These are phyloP conservation scores for Hirsutella minnesotensis DNA, from an alignment of 2,329 filamentous ascomycete species.

Conservation along the genomic window DNA sequence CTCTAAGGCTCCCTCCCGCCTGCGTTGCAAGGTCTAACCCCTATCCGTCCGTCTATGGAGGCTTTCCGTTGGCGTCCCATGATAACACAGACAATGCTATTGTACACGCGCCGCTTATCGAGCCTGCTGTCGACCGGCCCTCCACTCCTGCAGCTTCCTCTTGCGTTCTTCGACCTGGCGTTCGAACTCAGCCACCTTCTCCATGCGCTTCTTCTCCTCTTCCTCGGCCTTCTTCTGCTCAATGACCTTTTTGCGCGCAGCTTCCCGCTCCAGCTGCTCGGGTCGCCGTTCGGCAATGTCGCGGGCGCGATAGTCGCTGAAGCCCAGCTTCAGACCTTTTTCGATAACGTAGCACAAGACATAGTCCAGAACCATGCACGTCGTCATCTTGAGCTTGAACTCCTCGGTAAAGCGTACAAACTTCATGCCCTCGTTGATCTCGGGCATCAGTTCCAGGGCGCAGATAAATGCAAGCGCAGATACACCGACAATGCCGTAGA, in stretches of 20 bases:
- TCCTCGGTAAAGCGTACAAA: conserved; percentile 81
- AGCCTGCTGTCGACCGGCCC: conserved; percentile 19
- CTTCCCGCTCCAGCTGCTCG: conserved; percentile 75
- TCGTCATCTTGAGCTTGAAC: conserved; percentile 80
- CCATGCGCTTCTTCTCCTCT: conserved; percentile 37
- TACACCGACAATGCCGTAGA: conserved; percentile 86
- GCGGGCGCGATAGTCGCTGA: conserved; percentile 85
- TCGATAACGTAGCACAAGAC: conserved; percentile 79
- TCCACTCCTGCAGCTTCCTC: conserved; percentile 35
- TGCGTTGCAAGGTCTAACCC: no score
- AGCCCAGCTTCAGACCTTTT: conserved; percentile 69
- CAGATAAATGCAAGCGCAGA: conserved; percentile 86
- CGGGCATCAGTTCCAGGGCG: conserved; percentile 88
- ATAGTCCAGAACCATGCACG: conserved; percentile 80
- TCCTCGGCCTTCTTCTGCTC: conserved; percentile 34
- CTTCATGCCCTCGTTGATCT: conserved; percentile 86
- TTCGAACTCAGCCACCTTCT: conserved; percentile 49
- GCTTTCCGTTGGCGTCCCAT: neutral
- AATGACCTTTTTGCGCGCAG: conserved; percentile 51
- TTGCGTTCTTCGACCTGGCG: conserved; percentile 40
- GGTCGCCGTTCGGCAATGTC: conserved; percentile 81
- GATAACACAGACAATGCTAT: neutral
- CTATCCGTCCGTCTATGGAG: neutral
- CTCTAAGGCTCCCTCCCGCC: no score
- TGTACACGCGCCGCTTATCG: conserved; percentile 1